Evolutionary conservation across 495 filamentous ascomycete species (phyloP), one percentile per base, ranked within the genome.

Genomic region (Patellaria atrata): DNA sequence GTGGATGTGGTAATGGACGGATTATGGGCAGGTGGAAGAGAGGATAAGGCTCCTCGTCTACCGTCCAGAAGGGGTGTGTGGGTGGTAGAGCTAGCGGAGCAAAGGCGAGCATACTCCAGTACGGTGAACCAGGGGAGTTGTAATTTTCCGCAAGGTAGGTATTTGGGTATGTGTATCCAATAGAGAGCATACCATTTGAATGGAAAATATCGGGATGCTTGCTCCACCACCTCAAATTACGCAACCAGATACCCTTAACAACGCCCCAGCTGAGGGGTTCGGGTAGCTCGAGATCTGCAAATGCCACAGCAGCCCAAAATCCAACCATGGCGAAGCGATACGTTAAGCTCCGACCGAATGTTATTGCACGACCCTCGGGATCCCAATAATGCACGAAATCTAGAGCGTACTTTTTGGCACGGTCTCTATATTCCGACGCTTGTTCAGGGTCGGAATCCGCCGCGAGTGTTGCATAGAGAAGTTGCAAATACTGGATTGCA

Each of bases 61-160:
- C 67, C 0, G 73, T 64, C 80, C 79, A 85, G 61, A 85, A 82
- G 3, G 79, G 77, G 50, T 83, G 79, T 13, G 61, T 60, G 26
- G 68, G 62, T 0, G 77, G 68, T 13, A 80, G 63, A 1, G 73
- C 75, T 8, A 85, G 63, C 21, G 73, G 73, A 30, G 76, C 74
- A 54, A 86, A 85, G 7, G 79, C 71, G 22, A 83, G 60, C 56
- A 79, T 79, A 28, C 74, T 75, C 79, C 79, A 85, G 53, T 82
- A 82, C 38, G 77, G 61, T 8, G 58, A 71, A 8, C 68, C 77
- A 0, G 79, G 77, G 7, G 72, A 78, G 58, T 84, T 86, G 58
- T 84, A 86, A 51, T 82, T 82, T 60, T 86, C 77, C 3, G 75
- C 71, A 44, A 79, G 60, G 48, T 78, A 83, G 68, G 77, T 79